These are phyloP conservation scores for Zygosaccharomyces pseudobailii DNA, from an alignment of 1,139 yeast genomes.

Conservation along the genomic window DNA sequence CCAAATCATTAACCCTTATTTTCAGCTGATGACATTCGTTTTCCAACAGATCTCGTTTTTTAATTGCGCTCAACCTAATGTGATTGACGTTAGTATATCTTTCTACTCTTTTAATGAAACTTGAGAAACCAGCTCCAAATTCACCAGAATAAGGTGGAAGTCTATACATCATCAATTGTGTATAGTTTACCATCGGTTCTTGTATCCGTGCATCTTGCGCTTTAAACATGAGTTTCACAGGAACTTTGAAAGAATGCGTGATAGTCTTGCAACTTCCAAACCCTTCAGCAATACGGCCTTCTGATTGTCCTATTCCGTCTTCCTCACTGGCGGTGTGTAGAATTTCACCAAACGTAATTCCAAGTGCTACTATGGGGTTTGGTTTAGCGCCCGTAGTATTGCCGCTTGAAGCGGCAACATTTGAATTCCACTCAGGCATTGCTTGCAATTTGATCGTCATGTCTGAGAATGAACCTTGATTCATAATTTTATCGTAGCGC, in stretches of 20 bases:
- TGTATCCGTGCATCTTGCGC: conserved; percentile 29
- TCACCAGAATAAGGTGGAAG: conserved; percentile 28
- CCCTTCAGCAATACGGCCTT: conserved; percentile 1
- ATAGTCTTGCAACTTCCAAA: conserved; percentile 22
- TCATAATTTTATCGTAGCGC: conserved; percentile 28
- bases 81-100: conserved; percentile 29
- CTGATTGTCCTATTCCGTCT: conserved; percentile 3
- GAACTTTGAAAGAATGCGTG: conserved; percentile 30
- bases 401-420: background rate
- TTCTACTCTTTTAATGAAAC: conserved; percentile 30
- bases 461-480: conserved; percentile 27
- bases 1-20: conserved; percentile 29
- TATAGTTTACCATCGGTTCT: conserved; percentile 30
- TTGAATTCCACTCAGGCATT: conserved; percentile 27
- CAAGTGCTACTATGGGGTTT: conserved; percentile 27
- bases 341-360: conserved; percentile 30
- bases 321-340: conserved; percentile 13
- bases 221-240: conserved; percentile 27
- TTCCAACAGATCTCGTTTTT: conserved; percentile 7
- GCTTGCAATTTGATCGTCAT: conserved; percentile 28
- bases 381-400: conserved; percentile 9
- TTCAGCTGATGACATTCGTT: conserved; percentile 15
- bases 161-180: conserved; percentile 26
- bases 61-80: conserved; percentile 22
- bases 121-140: conserved; percentile 30